These are phyloP conservation scores for Agrocybe chaxingu DNA, from an alignment of 768 basidiomycete species.

Conservation along the genomic window DNA sequence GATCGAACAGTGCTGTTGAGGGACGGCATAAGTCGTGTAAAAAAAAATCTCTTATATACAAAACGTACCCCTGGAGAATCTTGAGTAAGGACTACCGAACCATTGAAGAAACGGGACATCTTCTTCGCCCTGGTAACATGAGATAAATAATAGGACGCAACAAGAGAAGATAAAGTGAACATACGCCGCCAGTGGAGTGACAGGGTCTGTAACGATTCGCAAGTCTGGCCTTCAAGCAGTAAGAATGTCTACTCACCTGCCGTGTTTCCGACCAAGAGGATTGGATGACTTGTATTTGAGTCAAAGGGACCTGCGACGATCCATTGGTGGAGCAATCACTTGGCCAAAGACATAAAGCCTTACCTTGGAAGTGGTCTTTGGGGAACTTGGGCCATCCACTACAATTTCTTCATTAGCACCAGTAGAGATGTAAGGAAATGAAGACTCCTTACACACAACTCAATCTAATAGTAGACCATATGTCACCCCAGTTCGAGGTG, in stretches of 20 bases:
- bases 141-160: not conserved
- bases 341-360: not conserved
- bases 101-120: constrained; percentile 17
- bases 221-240: not conserved
- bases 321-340: not conserved
- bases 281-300: constrained; percentile 35
- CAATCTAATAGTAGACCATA: constrained; percentile 25
- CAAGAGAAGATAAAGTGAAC: constrained; percentile 1
- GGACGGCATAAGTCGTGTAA: not conserved
- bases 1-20: constrained; percentile 30
- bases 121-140: constrained; percentile 32
- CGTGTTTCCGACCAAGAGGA: constrained; percentile 39
- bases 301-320: constrained; percentile 28
- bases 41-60: too few species aligned
- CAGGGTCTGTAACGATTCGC: constrained; percentile 20
- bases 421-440: not conserved
- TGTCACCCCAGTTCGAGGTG: constrained; percentile 27
- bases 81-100: constrained; percentile 13
- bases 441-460: constrained; percentile 25
- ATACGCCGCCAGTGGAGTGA: constrained; percentile 25
- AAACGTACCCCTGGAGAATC: constrained; percentile 12
- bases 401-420: not conserved
- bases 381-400: constrained; percentile 27
- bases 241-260: constrained; percentile 21
- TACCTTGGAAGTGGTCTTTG: constrained; percentile 19